Conservation (phyloP, 169 alveolate genomes). For the Perkinsus chesapeaki region DNA sequence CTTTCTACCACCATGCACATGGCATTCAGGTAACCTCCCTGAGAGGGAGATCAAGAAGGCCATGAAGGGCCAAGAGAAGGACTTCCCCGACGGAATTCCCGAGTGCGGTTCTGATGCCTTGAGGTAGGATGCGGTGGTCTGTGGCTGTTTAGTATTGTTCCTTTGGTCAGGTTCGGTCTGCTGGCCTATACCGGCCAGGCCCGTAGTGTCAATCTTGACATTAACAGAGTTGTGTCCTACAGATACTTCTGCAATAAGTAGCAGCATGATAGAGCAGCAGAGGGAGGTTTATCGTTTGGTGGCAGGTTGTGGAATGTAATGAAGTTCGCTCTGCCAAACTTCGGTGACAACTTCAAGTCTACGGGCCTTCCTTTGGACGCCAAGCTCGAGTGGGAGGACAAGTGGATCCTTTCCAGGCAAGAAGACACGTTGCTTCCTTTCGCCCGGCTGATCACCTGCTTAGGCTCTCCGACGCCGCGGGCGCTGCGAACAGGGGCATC, state of each 20-base stretch:
- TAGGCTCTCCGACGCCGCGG: not conserved
- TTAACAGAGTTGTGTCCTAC: constrained; percentile 91
- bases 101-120: constrained; percentile 99
- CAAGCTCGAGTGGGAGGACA: constrained; percentile 77
- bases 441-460: not conserved
- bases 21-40: constrained; percentile 15
- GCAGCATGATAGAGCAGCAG: not conserved
- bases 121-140: constrained; percentile 57
- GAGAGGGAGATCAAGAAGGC: constrained; percentile 85
- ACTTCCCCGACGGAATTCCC: constrained; percentile 97
- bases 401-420: constrained; percentile 85
- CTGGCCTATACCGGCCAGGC: constrained; percentile 82
- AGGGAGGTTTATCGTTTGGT: no score
- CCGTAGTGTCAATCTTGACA: constrained; percentile 91
- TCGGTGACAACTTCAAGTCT: constrained; percentile 39
- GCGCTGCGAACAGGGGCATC: constrained; percentile 54
- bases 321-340: constrained; percentile 76
- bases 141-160: not conserved
- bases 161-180: constrained; percentile 56
- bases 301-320: constrained; percentile 85
- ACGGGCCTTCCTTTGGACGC: constrained; percentile 31
- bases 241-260: constrained; percentile 93
- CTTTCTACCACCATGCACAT: not conserved
- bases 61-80: constrained; percentile 77
- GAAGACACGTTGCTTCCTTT: not conserved